Evolutionary conservation across 768 basidiomycete species (phyloP), one percentile per base, ranked within the genome.

Genomic region (Mycena belliarum): DNA sequence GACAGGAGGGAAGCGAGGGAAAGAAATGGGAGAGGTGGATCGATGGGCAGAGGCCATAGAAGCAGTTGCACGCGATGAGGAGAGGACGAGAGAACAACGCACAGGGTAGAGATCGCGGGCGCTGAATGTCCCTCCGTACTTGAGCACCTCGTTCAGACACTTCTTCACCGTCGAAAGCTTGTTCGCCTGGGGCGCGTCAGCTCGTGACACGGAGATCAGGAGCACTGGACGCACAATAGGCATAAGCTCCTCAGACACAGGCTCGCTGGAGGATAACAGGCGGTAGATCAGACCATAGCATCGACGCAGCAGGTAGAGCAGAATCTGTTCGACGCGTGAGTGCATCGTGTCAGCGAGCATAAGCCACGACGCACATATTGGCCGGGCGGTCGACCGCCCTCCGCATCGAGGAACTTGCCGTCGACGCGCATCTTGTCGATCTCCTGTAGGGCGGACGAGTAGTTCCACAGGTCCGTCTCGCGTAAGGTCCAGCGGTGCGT

Each of bases 161-260:
- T 96, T 96, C 79, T 96, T 97, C 60, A 98, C 91, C 0, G 95
- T 98, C 16, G 93, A 93, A 3, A 98, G 75, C 68, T 98, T 98
- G 76, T 98, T 98, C 7, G 95, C 94, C 95, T 96, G 61, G 3
- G 37, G 2, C 29, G 16, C 41, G 32, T 38, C 16, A 49, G 42
- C 11, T 4, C 16, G 38, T 0, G 33, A 52, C 18, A 23, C 12
- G 35, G 35, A 11, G 54, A 43, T 57, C 15, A 41, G 21, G 33
- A n/a, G n/a, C 9, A 29, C 8, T 2, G 16, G 28, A 60, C 68
- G 38, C 72, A 95, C 95, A 37, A 97, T 83, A 6, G 95, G 95
- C 91, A 98, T 98, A 16, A 99, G 76, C 72, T 98, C 97, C 72
- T 99, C 97, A 0, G 94, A 96, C 3, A 99, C 95, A 0, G 97